Conservation (phyloP, 176 grass and related monocot species). For the Eragrostis curvula region DNA sequence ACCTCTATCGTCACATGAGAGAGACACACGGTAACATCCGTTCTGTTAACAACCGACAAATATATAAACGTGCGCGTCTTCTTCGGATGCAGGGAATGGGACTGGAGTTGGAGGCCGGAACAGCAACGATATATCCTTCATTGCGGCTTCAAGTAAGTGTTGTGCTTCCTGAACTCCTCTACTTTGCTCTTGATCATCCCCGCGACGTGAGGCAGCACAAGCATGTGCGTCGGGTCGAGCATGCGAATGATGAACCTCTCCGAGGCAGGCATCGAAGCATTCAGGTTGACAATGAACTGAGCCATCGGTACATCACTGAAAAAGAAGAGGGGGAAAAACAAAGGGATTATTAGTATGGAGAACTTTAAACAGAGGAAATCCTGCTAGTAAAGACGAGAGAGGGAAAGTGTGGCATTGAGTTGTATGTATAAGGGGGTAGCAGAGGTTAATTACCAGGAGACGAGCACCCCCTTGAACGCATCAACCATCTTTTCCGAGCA, state of each 20-base stretch:
- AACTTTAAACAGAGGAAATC: neutral
- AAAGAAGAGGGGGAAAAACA: neutral
- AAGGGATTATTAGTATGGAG: neutral
- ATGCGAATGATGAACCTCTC: slow-evolving; percentile 85
- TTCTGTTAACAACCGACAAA: too few species aligned
- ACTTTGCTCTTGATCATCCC: slow-evolving; percentile 74
- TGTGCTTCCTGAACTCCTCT: slow-evolving; percentile 82
- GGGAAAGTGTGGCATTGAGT: neutral
- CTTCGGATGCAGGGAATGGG: too few species aligned
- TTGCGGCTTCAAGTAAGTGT: slow-evolving; percentile 78
- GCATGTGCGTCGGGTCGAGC: slow-evolving; percentile 79
- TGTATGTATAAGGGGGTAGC: neutral
- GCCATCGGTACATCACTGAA: slow-evolving; percentile 83
- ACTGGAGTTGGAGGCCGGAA: too few species aligned
- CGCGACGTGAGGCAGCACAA: slow-evolving; percentile 77
- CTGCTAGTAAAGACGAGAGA: neutral
- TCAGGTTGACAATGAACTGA: slow-evolving; percentile 84
- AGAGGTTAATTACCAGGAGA: slow-evolving; percentile 82
- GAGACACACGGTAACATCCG: too few species aligned
- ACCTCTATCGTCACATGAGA: too few species aligned
- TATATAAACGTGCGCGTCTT: too few species aligned
- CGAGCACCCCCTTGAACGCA: slow-evolving; percentile 84
- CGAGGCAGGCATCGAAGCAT: slow-evolving; percentile 65
- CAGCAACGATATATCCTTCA: neutral
- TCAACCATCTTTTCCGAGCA: slow-evolving; percentile 71